Evolutionary conservation across 140 eudicot species (phyloP).

Genomic region (Cichorium intybus): DNA sequence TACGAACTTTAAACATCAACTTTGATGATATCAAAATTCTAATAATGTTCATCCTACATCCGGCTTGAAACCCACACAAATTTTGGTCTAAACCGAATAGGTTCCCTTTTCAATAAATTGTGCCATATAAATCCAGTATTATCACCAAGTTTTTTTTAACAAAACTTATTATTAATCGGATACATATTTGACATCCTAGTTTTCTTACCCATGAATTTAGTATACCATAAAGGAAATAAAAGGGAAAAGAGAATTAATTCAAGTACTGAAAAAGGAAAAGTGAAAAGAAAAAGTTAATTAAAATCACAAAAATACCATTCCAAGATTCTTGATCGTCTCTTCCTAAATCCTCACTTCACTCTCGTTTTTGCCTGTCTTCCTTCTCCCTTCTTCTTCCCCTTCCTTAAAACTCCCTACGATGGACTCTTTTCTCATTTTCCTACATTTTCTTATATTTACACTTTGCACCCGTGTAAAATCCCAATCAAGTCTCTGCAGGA

Average conservation of each 20-base stretch:
- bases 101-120: neutral
- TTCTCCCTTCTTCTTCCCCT: slow-evolving; percentile 3
- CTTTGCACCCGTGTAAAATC: slow-evolving; percentile 35
- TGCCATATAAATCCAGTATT: neutral
- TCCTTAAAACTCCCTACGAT: slow-evolving; percentile 24
- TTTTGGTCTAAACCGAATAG: too few species aligned
- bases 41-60: too few species aligned
- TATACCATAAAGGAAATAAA: neutral
- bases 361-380: slow-evolving; percentile 9
- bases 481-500: slow-evolving; percentile 63
- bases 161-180: neutral
- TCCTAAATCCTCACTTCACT: slow-evolving; percentile 27
- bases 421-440: slow-evolving; percentile 29
- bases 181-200: neutral
- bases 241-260: neutral
- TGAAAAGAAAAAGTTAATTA: slow-evolving; percentile 13
- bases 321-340: slow-evolving; percentile 5
- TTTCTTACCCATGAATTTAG: neutral
- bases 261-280: slow-evolving; percentile 37
- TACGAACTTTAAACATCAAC: too few species aligned
- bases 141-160: neutral
- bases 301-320: slow-evolving; percentile 15
- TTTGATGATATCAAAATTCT: too few species aligned
- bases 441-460: slow-evolving; percentile 15
- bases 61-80: too few species aligned